phyloP scores from a whole-genome alignment of 2,329 filamentous ascomycete genomes.

The Davidsoniella eucalypti region DNA sequence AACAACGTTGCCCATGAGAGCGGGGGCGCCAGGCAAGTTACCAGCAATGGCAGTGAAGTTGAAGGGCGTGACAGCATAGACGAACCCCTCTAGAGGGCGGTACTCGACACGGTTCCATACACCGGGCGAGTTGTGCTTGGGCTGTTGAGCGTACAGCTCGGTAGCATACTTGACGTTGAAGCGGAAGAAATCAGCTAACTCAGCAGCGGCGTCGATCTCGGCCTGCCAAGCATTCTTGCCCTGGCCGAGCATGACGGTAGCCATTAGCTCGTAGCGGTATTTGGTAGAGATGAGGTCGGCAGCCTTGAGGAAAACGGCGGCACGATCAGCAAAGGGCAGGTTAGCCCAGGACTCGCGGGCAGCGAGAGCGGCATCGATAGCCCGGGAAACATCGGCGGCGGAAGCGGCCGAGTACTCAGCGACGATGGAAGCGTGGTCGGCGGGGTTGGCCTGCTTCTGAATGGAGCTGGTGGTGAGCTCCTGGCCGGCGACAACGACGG shows the following conservation, averaged over 20 bases:
- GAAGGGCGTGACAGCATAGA: slow-evolving; percentile 87
- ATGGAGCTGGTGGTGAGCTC: slow-evolving; percentile 51
- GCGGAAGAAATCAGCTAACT: slow-evolving; percentile 80
- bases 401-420: slow-evolving; percentile 77
- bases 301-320: slow-evolving; percentile 88
- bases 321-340: slow-evolving; percentile 76
- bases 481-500: slow-evolving; percentile 60
- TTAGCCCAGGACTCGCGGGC: slow-evolving; percentile 77
- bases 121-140: slow-evolving; percentile 62
- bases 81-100: slow-evolving; percentile 81
- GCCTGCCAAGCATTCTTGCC: slow-evolving; percentile 98
- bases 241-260: slow-evolving; percentile 86
- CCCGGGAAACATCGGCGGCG: slow-evolving; percentile 54
- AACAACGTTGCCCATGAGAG: slow-evolving; percentile 84
- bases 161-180: slow-evolving; percentile 92
- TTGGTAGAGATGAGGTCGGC: slow-evolving; percentile 81
- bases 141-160: slow-evolving; percentile 78
- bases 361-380: slow-evolving; percentile 72
- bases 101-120: slow-evolving; percentile 89
- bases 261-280: slow-evolving; percentile 95
- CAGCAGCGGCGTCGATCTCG: slow-evolving; percentile 92
- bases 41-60: slow-evolving; percentile 94
- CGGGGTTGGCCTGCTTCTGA: slow-evolving; percentile 64
- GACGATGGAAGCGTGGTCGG: slow-evolving; percentile 58
- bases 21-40: slow-evolving; percentile 69